Evolutionary conservation across 192 early-diverging fungal genomes (phyloP).

Genomic region (Radiomyces spectabilis): DNA sequence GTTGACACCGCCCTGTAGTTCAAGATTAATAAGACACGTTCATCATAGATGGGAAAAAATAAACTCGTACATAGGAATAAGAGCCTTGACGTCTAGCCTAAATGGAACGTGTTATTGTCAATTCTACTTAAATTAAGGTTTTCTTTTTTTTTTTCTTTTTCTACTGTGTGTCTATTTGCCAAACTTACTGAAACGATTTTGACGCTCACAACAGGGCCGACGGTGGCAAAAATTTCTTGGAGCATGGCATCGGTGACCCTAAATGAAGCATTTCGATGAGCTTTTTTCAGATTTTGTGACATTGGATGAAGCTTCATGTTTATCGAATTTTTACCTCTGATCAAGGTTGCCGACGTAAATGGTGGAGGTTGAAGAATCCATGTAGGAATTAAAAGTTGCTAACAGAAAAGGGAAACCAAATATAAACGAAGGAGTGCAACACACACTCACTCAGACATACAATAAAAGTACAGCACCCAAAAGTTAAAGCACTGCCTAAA

Average conservation of each 20-base stretch:
- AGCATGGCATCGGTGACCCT: conserved; percentile 34
- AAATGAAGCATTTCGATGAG: not conserved
- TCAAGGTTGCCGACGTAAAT: conserved; percentile 88
- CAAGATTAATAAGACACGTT: not conserved
- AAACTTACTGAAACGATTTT: conserved; percentile 79
- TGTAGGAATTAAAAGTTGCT: too few species aligned
- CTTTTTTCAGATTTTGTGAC: too few species aligned
- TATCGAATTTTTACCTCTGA: conserved; percentile 50
- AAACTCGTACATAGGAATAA: conserved; percentile 10
- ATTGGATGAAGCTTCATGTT: too few species aligned
- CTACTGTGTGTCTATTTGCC: conserved; percentile 50
- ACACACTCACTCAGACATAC: too few species aligned
- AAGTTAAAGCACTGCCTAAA: too few species aligned
- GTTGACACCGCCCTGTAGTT: conserved; percentile 56
- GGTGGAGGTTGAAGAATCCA: conserved; percentile 47
- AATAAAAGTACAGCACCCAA: too few species aligned
- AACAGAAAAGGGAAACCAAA: too few species aligned
- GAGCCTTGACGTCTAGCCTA: conserved; percentile 14
- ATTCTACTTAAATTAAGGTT: not conserved
- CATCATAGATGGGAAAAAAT: not conserved
- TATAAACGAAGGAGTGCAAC: too few species aligned
- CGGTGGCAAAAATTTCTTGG: conserved; percentile 64
- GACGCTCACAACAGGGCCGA: conserved; percentile 52
- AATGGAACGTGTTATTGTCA: not conserved
- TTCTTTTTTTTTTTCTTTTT: conserved; percentile 2